Conservation (phyloP, 2,329 filamentous ascomycete species). For the Colletotrichum tofieldiae region DNA sequence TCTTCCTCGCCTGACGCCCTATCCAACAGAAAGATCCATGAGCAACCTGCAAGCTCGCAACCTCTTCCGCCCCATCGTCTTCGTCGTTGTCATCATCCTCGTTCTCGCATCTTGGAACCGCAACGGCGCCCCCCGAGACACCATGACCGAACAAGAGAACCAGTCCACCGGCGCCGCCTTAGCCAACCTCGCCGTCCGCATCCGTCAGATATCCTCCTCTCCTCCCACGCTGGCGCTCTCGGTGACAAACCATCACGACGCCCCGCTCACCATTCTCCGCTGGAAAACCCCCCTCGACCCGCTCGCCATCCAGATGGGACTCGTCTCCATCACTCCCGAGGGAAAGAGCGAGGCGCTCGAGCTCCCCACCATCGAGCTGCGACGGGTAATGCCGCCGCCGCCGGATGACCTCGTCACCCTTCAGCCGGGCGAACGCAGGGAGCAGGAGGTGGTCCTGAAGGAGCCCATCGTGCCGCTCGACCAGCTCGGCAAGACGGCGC, state of each 20-base stretch:
- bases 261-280: conserved; percentile 58
- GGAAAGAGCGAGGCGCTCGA: conserved; percentile 53
- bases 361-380: conserved; percentile 55
- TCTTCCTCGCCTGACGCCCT: neutral
- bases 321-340: conserved; percentile 57
- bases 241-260: conserved; percentile 58
- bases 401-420: conserved; percentile 58
- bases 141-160: conserved; percentile 24
- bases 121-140: conserved; percentile 28
- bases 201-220: conserved; percentile 53
- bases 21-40: conserved; percentile 11
- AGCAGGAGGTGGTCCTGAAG: conserved; percentile 55
- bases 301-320: conserved; percentile 58
- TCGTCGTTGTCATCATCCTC: conserved; percentile 25
- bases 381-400: conserved; percentile 59
- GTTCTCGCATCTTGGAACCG: conserved; percentile 20
- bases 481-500: conserved; percentile 51
- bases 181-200: conserved; percentile 51
- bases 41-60: neutral
- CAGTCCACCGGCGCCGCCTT: conserved; percentile 31
- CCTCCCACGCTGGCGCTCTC: conserved; percentile 55
- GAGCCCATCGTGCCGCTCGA: conserved; percentile 55
- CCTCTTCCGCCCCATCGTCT: conserved; percentile 20
- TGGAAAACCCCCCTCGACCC: conserved; percentile 65
- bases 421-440: conserved; percentile 53